A percentile compares a stretch with the other conserved stretches of the same genome.
Conservation (phyloP, 352 stramenopile species). For the Pythium brassicae region DNA sequence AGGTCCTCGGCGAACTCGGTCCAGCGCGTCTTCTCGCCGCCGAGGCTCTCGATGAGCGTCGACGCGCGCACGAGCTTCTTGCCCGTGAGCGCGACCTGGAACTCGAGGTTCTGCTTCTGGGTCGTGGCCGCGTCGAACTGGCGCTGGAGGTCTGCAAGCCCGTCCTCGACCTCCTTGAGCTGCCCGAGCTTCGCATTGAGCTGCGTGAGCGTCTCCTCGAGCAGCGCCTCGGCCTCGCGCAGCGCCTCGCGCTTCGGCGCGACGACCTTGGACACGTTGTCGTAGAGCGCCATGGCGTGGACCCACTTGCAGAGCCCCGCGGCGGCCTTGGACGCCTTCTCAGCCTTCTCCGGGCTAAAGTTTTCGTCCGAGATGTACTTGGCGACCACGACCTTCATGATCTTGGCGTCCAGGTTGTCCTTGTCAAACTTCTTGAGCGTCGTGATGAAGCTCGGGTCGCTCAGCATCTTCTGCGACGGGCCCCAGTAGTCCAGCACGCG, state of each 20-base stretch:
- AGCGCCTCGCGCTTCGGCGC: conserved; percentile 90
- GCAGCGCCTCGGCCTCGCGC: conserved; percentile 68
- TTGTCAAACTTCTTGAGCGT: conserved; percentile 90
- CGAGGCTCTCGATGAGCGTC: conserved; percentile 91
- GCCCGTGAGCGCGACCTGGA: conserved; percentile 90
- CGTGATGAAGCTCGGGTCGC: conserved; percentile 90
- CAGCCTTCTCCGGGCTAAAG: conserved; percentile 89
- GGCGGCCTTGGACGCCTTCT: conserved; percentile 91
- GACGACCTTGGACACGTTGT: conserved; percentile 92
- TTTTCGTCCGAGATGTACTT: conserved; percentile 92
- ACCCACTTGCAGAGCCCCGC: conserved; percentile 93
- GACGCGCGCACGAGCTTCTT: conserved; percentile 92
- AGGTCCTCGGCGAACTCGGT: conserved; percentile 85
- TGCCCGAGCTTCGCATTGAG: conserved; percentile 89
- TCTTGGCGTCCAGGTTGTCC: conserved; percentile 84
- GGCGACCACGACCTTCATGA: conserved; percentile 82
- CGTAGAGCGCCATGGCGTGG: conserved; percentile 91
- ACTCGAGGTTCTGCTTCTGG: conserved; percentile 91
- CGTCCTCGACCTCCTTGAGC: conserved; percentile 90
- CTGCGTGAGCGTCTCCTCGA: conserved; percentile 87
- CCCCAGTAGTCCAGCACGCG: conserved; percentile 96
- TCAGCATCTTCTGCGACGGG: conserved; percentile 91
- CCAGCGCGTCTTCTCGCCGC: conserved; percentile 91
- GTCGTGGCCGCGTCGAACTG: conserved; percentile 87
- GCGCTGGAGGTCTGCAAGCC: conserved; percentile 78